Base-by-base conservation (phyloP, 495 filamentous ascomycete species). In the Baudoinia panamericana region DNA sequence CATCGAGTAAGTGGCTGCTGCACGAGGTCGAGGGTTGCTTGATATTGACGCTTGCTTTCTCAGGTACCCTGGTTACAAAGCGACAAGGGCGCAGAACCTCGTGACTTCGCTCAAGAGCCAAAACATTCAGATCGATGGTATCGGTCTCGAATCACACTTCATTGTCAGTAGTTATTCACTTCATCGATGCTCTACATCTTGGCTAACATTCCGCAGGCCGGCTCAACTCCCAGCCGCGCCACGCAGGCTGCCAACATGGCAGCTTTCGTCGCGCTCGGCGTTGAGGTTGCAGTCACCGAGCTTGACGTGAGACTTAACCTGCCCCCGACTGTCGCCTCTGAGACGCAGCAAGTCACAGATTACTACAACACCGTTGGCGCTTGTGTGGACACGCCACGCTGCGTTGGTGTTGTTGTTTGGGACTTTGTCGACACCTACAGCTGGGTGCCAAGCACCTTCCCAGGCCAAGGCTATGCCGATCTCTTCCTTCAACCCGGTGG, bases 341-440 rank as follows among this genome's bases (percentile, higher is more conserved):
- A 76, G 15, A 51, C 54, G 10, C 64, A 71, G 58, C 78, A 84
- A 62, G 63, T 61, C 16, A 62, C 59, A 8, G 72, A 71, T 43
- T 85, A 81, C 46, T 49, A 56, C 41, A 67, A 58, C 43, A 62
- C 73, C 12, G 67, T 73, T 11, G 60, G 54, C n/a, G 74, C 75
- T 0, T 84, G 81, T 48, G 48, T 75, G 13, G 61, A 68, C 34
- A 65, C 71, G 0, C 38, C 61, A n/a, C 49, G 60, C 4, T 86
- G 81, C 50, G 66, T 81, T 2, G 81, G 78, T 4, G 62, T 84
- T 21, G 83, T 76, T n/a, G 65, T 75, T 43, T 78, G 75, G 75
- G 65, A 70, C 43, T 78, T 69, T 60, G 70, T 66, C 15, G 75
- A 79, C 50, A 50, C 52, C 22, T 56, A 57, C 26, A 40, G 31